phyloP scores from a whole-genome alignment of 108 stramenopile species.

The Pseudonitzschia delicatissima region DNA sequence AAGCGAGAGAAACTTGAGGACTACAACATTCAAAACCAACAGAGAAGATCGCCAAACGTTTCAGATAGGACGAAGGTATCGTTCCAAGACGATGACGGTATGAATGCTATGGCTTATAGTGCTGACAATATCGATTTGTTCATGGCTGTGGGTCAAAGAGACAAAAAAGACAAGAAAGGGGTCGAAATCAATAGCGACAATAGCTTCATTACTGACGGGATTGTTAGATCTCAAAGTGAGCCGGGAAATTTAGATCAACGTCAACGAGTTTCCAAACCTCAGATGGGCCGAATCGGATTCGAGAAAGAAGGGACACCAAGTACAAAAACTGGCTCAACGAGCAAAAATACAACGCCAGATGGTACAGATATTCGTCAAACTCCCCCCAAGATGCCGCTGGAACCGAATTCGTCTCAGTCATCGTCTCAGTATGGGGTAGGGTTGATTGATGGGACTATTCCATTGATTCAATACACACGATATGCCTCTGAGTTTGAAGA shows the following conservation, averaged over 20 bases:
- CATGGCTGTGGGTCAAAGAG: not conserved
- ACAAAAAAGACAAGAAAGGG: not conserved
- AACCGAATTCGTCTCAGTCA: not conserved
- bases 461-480: conserved; percentile 76
- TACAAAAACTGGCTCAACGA: not conserved
- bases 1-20: not conserved
- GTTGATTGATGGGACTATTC: conserved; percentile 51
- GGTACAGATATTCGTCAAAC: not conserved
- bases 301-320: not conserved
- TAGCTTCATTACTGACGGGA: not conserved
- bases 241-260: conserved; percentile 6
- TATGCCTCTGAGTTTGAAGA: conserved; percentile 83
- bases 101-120: not conserved
- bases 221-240: conserved; percentile 2
- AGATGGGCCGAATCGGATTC: not conserved
- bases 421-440: conserved; percentile 20
- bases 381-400: not conserved
- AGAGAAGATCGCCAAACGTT: not conserved
- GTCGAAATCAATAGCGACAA: not conserved
- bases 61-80: not conserved
- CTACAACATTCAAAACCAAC: not conserved
- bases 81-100: not conserved
- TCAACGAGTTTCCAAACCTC: not conserved
- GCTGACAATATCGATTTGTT: conserved; percentile 1
- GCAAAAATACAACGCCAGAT: not conserved